These are phyloP conservation scores for Mycena vulgaris DNA, from an alignment of 768 basidiomycete genomes.

Conservation along the genomic window DNA sequence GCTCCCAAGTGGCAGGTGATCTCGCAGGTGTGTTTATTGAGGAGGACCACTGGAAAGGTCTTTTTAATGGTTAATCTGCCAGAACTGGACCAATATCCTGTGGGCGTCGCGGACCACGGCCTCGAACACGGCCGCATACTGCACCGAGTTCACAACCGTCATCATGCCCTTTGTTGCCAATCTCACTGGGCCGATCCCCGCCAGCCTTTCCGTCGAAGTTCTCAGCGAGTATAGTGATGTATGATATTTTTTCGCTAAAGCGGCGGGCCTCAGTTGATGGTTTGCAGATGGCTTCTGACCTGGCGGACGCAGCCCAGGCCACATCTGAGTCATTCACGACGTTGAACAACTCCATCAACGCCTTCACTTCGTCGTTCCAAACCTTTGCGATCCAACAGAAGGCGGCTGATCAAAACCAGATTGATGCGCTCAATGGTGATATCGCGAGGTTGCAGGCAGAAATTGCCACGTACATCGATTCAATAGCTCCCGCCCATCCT, in stretches of 20 bases:
- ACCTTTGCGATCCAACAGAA: neutral
- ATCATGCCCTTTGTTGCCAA: constrained; percentile 15
- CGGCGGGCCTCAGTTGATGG: neutral
- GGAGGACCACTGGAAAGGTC: neutral
- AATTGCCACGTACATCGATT: neutral
- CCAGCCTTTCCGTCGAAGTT: neutral
- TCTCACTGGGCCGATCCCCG: constrained; percentile 5
- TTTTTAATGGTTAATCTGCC: neutral
- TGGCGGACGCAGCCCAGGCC: neutral
- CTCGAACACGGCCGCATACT: constrained; percentile 8
- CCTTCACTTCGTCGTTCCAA: neutral
- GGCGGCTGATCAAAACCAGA: neutral
- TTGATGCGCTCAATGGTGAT: neutral
- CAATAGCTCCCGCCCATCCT: neutral
- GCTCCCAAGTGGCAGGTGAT: neutral
- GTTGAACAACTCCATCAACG: constrained; percentile 11
- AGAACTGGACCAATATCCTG: constrained; percentile 14
- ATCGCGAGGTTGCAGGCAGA: neutral
- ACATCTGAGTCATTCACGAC: constrained; percentile 1
- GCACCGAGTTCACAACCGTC: constrained; percentile 6
- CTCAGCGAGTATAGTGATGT: constrained; percentile 6
- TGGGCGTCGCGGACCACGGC: constrained; percentile 5
- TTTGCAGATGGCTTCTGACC: constrained; percentile 7
- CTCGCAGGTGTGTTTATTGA: constrained; percentile 1
- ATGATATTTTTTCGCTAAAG: neutral